Base-by-base conservation (phyloP, 805 yeast species). In the Myxozyma melibiosi region DNA sequence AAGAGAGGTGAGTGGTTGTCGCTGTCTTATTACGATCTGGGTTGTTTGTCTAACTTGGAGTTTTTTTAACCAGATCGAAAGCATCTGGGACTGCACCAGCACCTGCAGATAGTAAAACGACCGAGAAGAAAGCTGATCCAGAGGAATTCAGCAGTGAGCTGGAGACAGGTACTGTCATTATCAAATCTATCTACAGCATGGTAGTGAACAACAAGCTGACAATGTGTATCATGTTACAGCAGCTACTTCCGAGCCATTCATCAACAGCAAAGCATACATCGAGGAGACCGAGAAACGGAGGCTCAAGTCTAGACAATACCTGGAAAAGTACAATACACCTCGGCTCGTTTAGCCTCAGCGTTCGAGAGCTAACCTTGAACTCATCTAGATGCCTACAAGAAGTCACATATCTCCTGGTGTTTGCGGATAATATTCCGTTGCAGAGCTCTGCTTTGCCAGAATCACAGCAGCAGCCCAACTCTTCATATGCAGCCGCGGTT, bases 361-460 rank as follows among this genome's bases (percentile, higher is more conserved):
- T 14, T 18, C 37, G 14, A 13, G 25, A 4, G 11, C 27, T 40
- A 22, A 30, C 22, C 4, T 2, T 3, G 5, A 13, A 18, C n/a
- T n/a, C n/a, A n/a, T 13, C n/a, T 45, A 58, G 62, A 47, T 59
- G 64, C 31, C 34, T 60, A 27, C 62, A 60, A 30, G 64, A 60
- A 38, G 58, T 59, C 16, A 50, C 64, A 4, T 60, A 60, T 40
- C 51, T 60, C 20, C 44, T 60, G n/a, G 58, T 57, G 28, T 57
- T 45, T 39, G 61, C 62, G 8, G 53, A 55, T 22, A 46, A 51
- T 18, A 27, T 55, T 2, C 63, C 57, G 3, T 43, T 51, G 1
- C 54, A 57, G 13, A 27, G 34, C 27, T 39, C 49, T 3, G 13
- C 25, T 8, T 44, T 27, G 37, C 25, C 16, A 24, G 48, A 43